Evolutionary conservation across 352 stramenopile genomes (phyloP).

Genomic region (Blastocystis hominis): DNA sequence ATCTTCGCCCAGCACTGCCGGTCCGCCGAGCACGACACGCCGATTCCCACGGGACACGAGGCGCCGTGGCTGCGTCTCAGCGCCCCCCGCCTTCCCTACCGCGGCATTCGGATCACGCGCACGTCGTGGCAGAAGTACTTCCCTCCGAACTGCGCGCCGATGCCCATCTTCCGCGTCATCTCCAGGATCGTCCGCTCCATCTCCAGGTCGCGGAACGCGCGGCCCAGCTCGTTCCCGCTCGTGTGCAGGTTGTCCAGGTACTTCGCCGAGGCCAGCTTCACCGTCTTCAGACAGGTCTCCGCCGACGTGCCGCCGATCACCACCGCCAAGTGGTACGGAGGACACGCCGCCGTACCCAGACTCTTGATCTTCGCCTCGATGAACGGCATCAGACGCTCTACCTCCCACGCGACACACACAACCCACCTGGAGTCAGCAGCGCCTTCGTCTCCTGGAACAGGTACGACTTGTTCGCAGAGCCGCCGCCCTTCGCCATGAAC

Average conservation of each 20-base stretch:
- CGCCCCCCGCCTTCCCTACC: slow-evolving; percentile 40
- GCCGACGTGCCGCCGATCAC: slow-evolving; percentile 74
- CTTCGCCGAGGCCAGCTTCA: slow-evolving; percentile 76
- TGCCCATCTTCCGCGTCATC: slow-evolving; percentile 75
- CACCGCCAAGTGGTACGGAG: slow-evolving; percentile 77
- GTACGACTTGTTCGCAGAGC: slow-evolving; percentile 80
- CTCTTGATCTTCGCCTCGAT: slow-evolving; percentile 77
- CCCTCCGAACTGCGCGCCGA: slow-evolving; percentile 75
- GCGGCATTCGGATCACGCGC: slow-evolving; percentile 72
- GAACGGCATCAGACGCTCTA: slow-evolving; percentile 67
- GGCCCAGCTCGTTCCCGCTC: slow-evolving; percentile 67
- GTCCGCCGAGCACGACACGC: slow-evolving; percentile 77
- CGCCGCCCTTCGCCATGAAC: slow-evolving; percentile 80
- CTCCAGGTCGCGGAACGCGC: slow-evolving; percentile 73
- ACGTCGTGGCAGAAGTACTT: slow-evolving; percentile 85
- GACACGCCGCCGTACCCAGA: slow-evolving; percentile 75
- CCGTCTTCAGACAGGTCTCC: slow-evolving; percentile 77
- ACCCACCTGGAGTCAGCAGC: slow-evolving; percentile 69
- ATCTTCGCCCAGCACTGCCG: slow-evolving; percentile 69
- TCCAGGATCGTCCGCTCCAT: slow-evolving; percentile 74
- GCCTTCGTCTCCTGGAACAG: slow-evolving; percentile 82
- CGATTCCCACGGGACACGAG: slow-evolving; percentile 76
- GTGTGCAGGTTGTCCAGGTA: slow-evolving; percentile 76
- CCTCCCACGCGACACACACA: neutral
- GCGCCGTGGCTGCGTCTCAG: slow-evolving; percentile 67